Conservation (phyloP, 768 basidiomycete genomes). For the Coprinopsis strossmayeri region DNA sequence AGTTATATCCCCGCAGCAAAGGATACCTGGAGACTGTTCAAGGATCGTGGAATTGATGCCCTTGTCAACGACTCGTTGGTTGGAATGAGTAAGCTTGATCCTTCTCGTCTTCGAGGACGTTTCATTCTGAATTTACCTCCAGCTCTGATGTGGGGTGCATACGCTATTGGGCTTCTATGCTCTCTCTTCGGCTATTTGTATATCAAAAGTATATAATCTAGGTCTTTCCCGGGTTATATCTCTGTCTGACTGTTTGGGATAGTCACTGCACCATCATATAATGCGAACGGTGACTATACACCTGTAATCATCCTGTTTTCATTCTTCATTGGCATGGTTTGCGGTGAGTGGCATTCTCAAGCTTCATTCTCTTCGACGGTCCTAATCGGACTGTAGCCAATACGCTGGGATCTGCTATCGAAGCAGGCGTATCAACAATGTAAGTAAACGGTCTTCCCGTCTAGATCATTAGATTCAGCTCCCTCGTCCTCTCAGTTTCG, state of each 20-base stretch:
- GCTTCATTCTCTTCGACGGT: background rate
- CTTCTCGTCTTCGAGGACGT: too few relatives aligned
- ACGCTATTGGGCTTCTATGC: slow-evolving; percentile 65
- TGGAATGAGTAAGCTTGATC: slow-evolving; percentile 58
- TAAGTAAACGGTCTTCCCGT: slow-evolving; percentile 23
- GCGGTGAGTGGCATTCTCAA: slow-evolving; percentile 43
- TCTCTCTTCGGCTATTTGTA: slow-evolving; percentile 76
- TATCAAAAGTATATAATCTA: slow-evolving; percentile 61
- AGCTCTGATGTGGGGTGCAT: slow-evolving; percentile 80
- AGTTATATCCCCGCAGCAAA: slow-evolving; percentile 74
- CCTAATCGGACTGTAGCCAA: slow-evolving; percentile 34
- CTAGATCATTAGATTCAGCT: too few relatives aligned
- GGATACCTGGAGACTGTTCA: slow-evolving; percentile 75
- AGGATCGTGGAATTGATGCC: slow-evolving; percentile 73
- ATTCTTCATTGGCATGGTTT: slow-evolving; percentile 72
- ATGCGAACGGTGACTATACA: slow-evolving; percentile 67
- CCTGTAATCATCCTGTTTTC: slow-evolving; percentile 73
- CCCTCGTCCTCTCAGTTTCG: slow-evolving; percentile 42
- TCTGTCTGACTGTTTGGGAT: too few relatives aligned
- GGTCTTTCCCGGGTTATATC: too few relatives aligned
- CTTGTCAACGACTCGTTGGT: slow-evolving; percentile 81
- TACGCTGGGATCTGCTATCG: slow-evolving; percentile 67
- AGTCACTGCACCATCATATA: slow-evolving; percentile 76
- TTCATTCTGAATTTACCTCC: too few relatives aligned
- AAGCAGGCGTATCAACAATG: slow-evolving; percentile 87